Conservation (phyloP, 2,329 filamentous ascomycete genomes). For the Metarhizium guizhouense region DNA sequence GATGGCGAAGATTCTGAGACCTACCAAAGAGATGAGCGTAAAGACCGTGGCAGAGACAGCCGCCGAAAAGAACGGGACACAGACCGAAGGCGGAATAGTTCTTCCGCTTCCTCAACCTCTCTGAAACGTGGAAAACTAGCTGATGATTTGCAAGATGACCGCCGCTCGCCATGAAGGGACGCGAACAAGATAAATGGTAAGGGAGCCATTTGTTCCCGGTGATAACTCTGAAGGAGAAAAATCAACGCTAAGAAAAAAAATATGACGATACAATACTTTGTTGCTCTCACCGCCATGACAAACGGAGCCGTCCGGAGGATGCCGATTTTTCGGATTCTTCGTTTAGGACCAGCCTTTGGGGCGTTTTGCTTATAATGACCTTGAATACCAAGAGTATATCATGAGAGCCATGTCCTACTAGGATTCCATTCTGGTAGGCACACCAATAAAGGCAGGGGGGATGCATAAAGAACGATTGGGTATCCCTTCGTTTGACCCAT, state of each 20-base stretch:
- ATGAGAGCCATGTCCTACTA: background rate
- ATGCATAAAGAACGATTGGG: background rate
- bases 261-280: background rate
- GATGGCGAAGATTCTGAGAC: conserved; percentile 3
- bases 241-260: background rate
- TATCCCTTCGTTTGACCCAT: background rate
- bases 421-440: background rate
- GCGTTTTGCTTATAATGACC: background rate
- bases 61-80: conserved; percentile 3
- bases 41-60: background rate
- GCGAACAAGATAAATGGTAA: conserved; percentile 1
- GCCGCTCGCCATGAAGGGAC: conserved; percentile 12
- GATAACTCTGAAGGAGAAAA: background rate
- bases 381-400: background rate
- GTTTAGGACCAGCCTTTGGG: background rate
- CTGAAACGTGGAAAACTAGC: conserved; percentile 42
- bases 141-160: conserved; percentile 40
- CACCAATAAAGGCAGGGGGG: background rate
- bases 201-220: background rate
- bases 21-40: conserved; percentile 1
- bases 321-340: background rate
- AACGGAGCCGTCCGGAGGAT: background rate
- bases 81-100: conserved; percentile 38
- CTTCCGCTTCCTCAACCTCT: conserved; percentile 42
- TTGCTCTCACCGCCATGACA: background rate